These are phyloP conservation scores for Aegilops sharonensis DNA, from an alignment of 176 grass and related monocot genomes.

Conservation along the genomic window DNA sequence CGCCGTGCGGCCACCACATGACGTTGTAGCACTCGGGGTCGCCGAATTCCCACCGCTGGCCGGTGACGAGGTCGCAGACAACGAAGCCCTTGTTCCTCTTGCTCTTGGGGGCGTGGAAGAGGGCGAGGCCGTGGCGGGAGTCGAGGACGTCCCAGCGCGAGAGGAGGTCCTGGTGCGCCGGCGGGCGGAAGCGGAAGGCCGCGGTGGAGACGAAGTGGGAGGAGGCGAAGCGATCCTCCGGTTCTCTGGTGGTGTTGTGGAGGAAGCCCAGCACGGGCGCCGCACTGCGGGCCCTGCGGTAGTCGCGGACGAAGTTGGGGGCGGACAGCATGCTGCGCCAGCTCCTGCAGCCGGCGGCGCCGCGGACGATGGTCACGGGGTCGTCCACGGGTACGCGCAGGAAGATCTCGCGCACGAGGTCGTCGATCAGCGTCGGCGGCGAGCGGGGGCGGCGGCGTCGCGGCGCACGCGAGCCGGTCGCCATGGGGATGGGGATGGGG, in stretches of 20 bases:
- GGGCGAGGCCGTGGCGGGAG: not conserved
- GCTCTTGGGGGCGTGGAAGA: not conserved
- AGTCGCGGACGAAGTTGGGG: not conserved
- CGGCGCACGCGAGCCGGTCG: not conserved
- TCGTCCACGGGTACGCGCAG: not conserved
- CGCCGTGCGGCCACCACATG: not conserved
- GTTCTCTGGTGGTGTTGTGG: not conserved
- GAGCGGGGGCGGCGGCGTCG: not conserved
- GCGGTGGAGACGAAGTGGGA: not conserved
- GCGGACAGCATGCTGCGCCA: not conserved
- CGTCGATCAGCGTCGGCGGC: not conserved
- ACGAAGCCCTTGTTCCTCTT: not conserved
- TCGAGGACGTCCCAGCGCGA: not conserved
- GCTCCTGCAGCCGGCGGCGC: not conserved
- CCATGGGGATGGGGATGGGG: not conserved
- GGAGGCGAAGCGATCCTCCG: not conserved
- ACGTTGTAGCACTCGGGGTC: not conserved
- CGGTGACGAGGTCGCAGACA: not conserved
- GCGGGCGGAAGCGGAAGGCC: not conserved
- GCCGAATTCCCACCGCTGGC: not conserved
- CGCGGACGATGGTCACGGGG: not conserved
- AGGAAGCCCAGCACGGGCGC: not conserved
- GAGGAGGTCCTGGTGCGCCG: not conserved
- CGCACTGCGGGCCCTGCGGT: not conserved
- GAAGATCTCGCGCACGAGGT: not conserved